phyloP scores from a whole-genome alignment of 2,329 filamentous ascomycete species.

The Penicillium olsonii region DNA sequence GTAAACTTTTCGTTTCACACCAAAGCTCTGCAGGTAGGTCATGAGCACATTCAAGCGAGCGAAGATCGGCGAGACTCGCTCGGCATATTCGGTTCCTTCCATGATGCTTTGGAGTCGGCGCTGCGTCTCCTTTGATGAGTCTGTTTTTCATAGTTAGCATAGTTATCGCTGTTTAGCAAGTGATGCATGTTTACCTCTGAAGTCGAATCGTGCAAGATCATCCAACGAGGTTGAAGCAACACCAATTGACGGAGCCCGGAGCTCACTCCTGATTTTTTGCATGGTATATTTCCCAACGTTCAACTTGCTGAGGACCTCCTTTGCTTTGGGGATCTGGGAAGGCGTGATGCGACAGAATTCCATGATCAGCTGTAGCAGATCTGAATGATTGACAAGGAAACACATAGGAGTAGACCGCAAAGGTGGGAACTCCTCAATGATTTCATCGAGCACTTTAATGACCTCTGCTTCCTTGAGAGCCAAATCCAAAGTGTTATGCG shows the following conservation, averaged over 20 bases:
- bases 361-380: conserved; percentile 83
- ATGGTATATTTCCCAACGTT: conserved; percentile 80
- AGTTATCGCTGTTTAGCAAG: conserved; percentile 47
- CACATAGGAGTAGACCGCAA: conserved; percentile 74
- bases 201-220: conserved; percentile 88
- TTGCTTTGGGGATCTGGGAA: conserved; percentile 68
- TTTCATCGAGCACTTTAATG: conserved; percentile 91
- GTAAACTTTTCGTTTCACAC: conserved; percentile 75
- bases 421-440: conserved; percentile 76
- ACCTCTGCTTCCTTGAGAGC: conserved; percentile 90
- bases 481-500: conserved; percentile 75
- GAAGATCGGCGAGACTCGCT: conserved; percentile 59
- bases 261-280: conserved; percentile 77
- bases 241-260: conserved; percentile 78
- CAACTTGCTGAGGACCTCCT: conserved; percentile 82
- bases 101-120: conserved; percentile 61
- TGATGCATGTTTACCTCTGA: conserved; percentile 64
- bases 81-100: conserved; percentile 54
- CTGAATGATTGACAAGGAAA: conserved; percentile 86
- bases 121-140: conserved; percentile 71
- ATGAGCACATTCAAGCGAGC: conserved; percentile 78
- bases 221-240: conserved; percentile 88
- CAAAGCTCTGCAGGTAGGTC: conserved; percentile 73
- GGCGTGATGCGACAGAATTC: conserved; percentile 80
- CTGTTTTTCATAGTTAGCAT: conserved; percentile 59